Evolutionary conservation across 495 filamentous ascomycete species (phyloP).

Genomic region (Tirmania nivea): DNA sequence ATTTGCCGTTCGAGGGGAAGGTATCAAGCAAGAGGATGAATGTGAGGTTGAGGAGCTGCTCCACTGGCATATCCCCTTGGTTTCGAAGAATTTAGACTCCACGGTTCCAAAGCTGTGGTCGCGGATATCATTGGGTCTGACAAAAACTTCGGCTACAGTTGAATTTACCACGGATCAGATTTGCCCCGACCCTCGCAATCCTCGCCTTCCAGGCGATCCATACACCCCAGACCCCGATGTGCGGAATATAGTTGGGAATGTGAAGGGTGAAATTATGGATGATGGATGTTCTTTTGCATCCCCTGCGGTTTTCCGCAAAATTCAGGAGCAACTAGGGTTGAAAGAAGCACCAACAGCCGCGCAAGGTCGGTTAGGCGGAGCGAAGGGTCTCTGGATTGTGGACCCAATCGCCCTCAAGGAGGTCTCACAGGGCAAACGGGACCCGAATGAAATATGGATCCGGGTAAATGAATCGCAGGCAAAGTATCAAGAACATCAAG

Average conservation of each 20-base stretch:
- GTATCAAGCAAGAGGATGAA: conserved; percentile 6
- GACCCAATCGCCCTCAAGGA: conserved; percentile 16
- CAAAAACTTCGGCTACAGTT: background rate
- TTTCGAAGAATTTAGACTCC: conserved; percentile 2
- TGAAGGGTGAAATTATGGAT: conserved; percentile 39
- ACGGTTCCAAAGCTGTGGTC: conserved; percentile 17
- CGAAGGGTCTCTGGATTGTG: conserved; percentile 81
- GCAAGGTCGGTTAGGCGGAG: conserved; percentile 62
- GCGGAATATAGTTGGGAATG: conserved; percentile 2
- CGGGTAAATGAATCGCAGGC: conserved; percentile 56
- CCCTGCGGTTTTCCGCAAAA: conserved; percentile 32
- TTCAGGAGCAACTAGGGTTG: conserved; percentile 38
- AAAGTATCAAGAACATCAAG: conserved; percentile 46
- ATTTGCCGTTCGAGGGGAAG: conserved; percentile 14
- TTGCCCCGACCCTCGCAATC: background rate
- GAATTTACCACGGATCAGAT: background rate
- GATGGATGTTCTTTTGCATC: conserved; percentile 64
- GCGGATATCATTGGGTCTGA: conserved; percentile 9
- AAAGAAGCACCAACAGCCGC: conserved; percentile 45
- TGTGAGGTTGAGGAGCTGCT: conserved; percentile 6
- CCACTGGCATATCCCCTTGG: conserved; percentile 17
- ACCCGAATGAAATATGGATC: conserved; percentile 35
- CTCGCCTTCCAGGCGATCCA: conserved; percentile 22
- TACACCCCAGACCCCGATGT: conserved; percentile 7
- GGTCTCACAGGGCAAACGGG: conserved; percentile 8